Conservation (phyloP, 768 basidiomycete species). For the Russula emetica region DNA sequence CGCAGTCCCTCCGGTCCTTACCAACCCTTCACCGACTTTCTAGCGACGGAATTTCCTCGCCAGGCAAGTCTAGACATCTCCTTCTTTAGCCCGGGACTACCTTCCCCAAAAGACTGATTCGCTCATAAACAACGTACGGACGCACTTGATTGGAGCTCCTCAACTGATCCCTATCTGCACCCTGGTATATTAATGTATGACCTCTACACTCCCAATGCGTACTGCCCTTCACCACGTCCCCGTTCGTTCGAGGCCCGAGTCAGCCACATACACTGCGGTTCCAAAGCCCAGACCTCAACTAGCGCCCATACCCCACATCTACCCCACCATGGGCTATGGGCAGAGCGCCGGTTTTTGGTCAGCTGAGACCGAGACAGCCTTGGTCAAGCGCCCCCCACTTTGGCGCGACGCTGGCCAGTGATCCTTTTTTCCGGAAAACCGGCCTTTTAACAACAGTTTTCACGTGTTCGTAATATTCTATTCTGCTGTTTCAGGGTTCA, state of each 20-base stretch:
- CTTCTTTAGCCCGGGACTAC: not conserved
- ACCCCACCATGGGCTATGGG: constrained; percentile 16
- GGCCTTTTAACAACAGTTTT: not conserved
- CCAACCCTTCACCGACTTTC: constrained; percentile 15
- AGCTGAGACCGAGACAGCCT: constrained; percentile 5
- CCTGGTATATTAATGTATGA: not conserved
- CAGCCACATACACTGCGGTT: not conserved
- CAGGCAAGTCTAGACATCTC: not conserved
- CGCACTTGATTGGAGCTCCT: not conserved
- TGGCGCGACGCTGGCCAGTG: not conserved
- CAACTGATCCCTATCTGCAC: constrained; percentile 17
- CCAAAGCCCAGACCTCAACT: constrained; percentile 14
- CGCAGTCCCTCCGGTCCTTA: constrained; percentile 6
- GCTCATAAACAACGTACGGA: not conserved
- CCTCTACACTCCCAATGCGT: constrained; percentile 12
- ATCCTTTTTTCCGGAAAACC: not conserved
- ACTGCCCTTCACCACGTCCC: constrained; percentile 11
- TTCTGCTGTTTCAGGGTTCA: not conserved
- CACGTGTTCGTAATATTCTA: not conserved
- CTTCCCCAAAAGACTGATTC: not conserved
- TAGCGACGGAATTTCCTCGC: constrained; percentile 15
- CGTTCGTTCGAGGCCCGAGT: constrained; percentile 17
- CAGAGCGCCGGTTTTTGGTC: constrained; percentile 10
- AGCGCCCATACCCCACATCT: constrained; percentile 23
- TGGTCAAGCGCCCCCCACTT: not conserved